A percentile compares a stretch with the other conserved stretches of the same genome.
These are phyloP conservation scores for Neonectria hederae DNA, from an alignment of 2,329 filamentous ascomycete species.

Conservation along the genomic window DNA sequence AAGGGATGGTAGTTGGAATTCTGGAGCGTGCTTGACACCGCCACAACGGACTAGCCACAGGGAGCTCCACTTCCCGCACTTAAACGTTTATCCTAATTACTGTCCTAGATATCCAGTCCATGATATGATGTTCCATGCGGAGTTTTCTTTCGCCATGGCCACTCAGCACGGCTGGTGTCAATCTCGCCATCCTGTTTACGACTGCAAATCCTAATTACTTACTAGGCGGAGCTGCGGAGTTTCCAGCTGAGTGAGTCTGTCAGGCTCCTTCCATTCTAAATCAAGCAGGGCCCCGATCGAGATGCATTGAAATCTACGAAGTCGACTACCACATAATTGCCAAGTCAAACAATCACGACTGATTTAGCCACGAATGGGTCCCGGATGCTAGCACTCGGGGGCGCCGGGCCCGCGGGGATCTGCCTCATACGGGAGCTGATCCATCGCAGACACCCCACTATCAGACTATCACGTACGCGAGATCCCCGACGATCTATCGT, in stretches of 20 bases:
- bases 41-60: background rate
- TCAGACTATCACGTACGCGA: conserved; percentile 28
- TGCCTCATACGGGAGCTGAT: conserved; percentile 45
- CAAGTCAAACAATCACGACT: background rate
- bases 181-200: background rate
- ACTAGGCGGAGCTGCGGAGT: conserved; percentile 10
- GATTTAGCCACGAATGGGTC: background rate
- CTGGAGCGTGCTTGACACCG: background rate
- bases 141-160: background rate
- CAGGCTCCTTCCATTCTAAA: no score
- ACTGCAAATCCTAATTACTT: no score
- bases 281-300: background rate
- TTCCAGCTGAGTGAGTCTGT: no score
- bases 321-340: background rate
- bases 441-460: conserved; percentile 37
- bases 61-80: background rate
- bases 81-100: background rate
- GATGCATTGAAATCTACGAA: background rate
- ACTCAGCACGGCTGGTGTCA: background rate
- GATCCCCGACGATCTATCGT: conserved; percentile 13
- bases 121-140: background rate
- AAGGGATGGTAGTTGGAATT: background rate
- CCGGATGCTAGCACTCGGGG: conserved; percentile 44
- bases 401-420: conserved; percentile 46
- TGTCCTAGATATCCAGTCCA: background rate